Evolutionary conservation across 192 early-diverging fungal species (phyloP).

Genomic region (Dissophora ornata): DNA sequence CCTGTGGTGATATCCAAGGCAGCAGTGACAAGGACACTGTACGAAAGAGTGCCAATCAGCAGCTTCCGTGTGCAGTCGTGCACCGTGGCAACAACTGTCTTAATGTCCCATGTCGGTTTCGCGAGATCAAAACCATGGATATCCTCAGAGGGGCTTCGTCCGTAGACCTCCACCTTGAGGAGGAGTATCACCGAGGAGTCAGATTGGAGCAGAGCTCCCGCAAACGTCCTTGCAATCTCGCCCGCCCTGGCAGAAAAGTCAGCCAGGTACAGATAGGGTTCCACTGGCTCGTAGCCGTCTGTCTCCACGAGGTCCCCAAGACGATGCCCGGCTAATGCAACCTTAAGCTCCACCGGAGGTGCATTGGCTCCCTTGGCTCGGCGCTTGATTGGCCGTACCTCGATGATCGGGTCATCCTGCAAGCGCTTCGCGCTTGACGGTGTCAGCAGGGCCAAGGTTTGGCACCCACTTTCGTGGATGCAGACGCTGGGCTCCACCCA

Average conservation of each 20-base stretch:
- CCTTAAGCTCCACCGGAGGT: background rate
- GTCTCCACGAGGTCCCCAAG: background rate
- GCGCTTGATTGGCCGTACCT: too few relatives aligned
- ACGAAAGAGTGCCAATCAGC: background rate
- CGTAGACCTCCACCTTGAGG: constrained; percentile 4
- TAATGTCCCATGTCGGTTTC: constrained; percentile 1
- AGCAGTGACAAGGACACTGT: constrained; percentile 1
- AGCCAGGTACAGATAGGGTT: background rate
- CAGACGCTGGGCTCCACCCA: too few relatives aligned
- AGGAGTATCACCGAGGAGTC: background rate
- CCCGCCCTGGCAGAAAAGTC: background rate
- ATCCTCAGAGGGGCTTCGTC: constrained; percentile 5
- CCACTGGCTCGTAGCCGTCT: background rate
- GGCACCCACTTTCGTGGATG: too few relatives aligned
- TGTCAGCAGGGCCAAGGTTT: too few relatives aligned
- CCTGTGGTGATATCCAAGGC: background rate
- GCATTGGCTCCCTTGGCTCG: too few relatives aligned
- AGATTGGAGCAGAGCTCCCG: constrained; percentile 4
- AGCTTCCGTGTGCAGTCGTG: too few relatives aligned
- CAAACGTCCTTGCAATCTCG: background rate
- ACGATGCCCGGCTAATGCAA: constrained; percentile 1
- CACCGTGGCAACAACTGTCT: background rate
- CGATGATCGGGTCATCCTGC: too few relatives aligned
- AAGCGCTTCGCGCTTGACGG: too few relatives aligned
- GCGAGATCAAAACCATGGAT: constrained; percentile 1